These are phyloP conservation scores for Phytophthora ramorum DNA, from an alignment of 352 stramenopile genomes.

Conservation along the genomic window DNA sequence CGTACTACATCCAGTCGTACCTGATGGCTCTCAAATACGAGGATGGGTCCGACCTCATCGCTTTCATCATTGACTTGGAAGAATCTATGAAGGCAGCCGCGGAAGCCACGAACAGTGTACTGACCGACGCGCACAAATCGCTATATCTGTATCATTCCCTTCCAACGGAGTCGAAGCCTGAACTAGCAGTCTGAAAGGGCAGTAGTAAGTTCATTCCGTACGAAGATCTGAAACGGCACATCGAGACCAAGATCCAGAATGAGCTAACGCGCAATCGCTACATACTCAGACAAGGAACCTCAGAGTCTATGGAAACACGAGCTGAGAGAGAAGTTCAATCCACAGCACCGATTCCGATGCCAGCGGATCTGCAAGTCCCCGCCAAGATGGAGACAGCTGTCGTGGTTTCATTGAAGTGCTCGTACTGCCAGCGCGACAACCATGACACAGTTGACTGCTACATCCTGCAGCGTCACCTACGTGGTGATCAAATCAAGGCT, in stretches of 20 bases:
- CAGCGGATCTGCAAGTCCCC: no score
- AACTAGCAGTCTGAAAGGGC: background rate
- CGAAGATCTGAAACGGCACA: slow-evolving; percentile 11
- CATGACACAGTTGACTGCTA: slow-evolving; percentile 22
- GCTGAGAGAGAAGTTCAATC: slow-evolving; percentile 9
- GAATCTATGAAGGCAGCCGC: no score
- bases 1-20: no score
- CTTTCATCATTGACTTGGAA: no score
- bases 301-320: slow-evolving; percentile 7
- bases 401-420: no score
- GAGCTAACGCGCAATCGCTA: slow-evolving; percentile 18
- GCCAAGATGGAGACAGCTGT: background rate
- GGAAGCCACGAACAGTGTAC: no score
- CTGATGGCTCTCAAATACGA: no score
- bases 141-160: no score
- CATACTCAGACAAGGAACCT: slow-evolving; percentile 12
- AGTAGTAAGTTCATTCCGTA: slow-evolving; percentile 17
- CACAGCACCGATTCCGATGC: background rate
- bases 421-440: no score
- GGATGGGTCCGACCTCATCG: no score
- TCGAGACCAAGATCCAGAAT: slow-evolving; percentile 10
- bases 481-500: slow-evolving; percentile 12
- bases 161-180: background rate
- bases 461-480: slow-evolving; percentile 17
- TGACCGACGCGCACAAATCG: no score